A percentile compares a stretch with the other conserved stretches of the same genome.
These are phyloP conservation scores for Bocquillonia castaneifolia DNA, from an alignment of 441 rosid species.

Conservation along the genomic window DNA sequence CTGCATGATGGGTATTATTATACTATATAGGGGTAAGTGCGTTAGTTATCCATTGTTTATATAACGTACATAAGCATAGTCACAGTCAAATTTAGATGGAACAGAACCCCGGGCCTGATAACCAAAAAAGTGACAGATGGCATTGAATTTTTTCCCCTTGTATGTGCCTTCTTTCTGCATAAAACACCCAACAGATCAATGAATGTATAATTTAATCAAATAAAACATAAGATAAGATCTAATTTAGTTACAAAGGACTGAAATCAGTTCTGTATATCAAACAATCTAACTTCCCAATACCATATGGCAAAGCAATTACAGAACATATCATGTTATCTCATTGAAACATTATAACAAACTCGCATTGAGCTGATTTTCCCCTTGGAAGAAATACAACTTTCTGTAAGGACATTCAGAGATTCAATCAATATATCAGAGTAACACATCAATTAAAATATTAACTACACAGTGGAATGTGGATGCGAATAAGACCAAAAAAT, in stretches of 20 bases:
- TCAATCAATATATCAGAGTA: not conserved
- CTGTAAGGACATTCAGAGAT: not conserved
- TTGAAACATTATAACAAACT: constrained; percentile 1
- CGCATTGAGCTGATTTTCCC: not conserved
- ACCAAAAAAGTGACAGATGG: constrained; percentile 96
- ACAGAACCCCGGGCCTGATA: constrained; percentile 98
- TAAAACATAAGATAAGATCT: not conserved
- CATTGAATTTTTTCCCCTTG: constrained; percentile 94
- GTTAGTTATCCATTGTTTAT: constrained; percentile 8
- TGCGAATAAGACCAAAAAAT: not conserved
- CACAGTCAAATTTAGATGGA: constrained; percentile 95
- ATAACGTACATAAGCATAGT: constrained; percentile 87
- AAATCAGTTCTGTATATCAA: not conserved
- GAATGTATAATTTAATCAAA: not conserved
- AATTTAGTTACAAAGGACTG: not conserved
- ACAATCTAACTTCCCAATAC: constrained; percentile 1
- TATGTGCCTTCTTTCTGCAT: constrained; percentile 89
- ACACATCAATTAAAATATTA: not conserved
- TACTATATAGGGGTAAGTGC: not conserved
- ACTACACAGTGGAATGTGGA: not conserved
- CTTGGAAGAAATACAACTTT: not conserved
- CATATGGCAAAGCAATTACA: not conserved
- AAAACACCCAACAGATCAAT: constrained; percentile 22
- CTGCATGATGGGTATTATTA: not conserved
- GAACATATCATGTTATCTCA: not conserved